Evolutionary conservation across 352 stramenopile species (phyloP).

Genomic region (Pythium scleroteichum): DNA sequence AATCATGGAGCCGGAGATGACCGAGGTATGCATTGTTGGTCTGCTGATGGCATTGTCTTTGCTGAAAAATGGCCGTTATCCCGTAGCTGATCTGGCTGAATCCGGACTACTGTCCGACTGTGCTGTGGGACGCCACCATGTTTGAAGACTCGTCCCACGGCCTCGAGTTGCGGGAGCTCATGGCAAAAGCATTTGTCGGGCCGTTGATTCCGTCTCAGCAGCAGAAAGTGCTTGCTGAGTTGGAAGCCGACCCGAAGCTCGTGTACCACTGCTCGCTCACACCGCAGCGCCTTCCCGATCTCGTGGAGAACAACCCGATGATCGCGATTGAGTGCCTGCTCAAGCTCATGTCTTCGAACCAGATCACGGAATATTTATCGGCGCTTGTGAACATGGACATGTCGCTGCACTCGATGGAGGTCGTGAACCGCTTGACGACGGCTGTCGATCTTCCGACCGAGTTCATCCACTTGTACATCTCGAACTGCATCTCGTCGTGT

Average conservation of each 20-base stretch:
- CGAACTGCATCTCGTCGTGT: constrained; percentile 98
- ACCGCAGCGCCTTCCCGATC: constrained; percentile 92
- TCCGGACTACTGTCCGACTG: constrained; percentile 87
- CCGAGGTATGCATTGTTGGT: constrained; percentile 38
- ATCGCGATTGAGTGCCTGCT: constrained; percentile 96
- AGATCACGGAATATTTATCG: constrained; percentile 96
- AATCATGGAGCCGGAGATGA: constrained; percentile 86
- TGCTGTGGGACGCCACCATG: constrained; percentile 92
- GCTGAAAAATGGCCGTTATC: neutral
- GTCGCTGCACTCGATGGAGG: constrained; percentile 98
- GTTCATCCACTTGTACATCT: constrained; percentile 99
- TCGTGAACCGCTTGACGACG: constrained; percentile 93
- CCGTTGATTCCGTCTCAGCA: constrained; percentile 87
- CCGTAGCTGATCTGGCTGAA: constrained; percentile 89
- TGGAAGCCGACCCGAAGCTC: constrained; percentile 88
- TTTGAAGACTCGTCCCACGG: constrained; percentile 81
- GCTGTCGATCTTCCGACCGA: constrained; percentile 94
- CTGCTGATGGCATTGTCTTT: neutral
- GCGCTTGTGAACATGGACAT: constrained; percentile 99
- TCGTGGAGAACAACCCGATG: constrained; percentile 99
- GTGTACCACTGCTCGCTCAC: constrained; percentile 93
- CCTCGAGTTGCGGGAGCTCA: constrained; percentile 87
- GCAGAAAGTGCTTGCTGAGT: constrained; percentile 88
- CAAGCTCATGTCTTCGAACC: constrained; percentile 89
- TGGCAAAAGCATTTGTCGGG: constrained; percentile 89